Percentiles rank a stretch among this genome's conserved stretches.
phyloP scores from a whole-genome alignment of 352 stramenopile species.

The Globisporangium irregulare region DNA sequence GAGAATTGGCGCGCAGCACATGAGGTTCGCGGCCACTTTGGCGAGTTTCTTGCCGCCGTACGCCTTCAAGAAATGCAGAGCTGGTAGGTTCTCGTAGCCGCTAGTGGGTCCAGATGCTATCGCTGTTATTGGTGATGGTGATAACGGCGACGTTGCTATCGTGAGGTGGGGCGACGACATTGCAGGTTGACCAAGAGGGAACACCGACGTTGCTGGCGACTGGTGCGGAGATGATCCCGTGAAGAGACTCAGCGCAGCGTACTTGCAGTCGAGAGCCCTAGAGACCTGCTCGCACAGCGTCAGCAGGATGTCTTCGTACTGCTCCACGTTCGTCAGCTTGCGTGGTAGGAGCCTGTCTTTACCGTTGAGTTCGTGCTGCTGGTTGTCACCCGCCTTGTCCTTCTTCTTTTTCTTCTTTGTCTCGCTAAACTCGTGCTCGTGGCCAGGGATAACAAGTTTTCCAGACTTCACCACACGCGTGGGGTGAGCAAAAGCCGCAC shows the following conservation, averaged over 20 bases:
- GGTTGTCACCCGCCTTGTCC: slow-evolving; percentile 20
- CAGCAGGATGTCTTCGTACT: slow-evolving; percentile 54
- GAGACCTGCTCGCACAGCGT: slow-evolving; percentile 52
- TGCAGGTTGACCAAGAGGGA: not conserved
- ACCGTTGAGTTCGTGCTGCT: slow-evolving; percentile 22
- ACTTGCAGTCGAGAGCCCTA: slow-evolving; percentile 39
- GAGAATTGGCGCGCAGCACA: slow-evolving; percentile 69
- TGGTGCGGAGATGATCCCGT: slow-evolving; percentile 6
- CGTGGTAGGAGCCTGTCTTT: slow-evolving; percentile 24
- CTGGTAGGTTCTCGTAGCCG: slow-evolving; percentile 17
- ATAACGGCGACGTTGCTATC: slow-evolving; percentile 14
- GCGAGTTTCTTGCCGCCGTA: slow-evolving; percentile 44
- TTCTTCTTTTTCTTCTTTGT: not conserved
- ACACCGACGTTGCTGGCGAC: not conserved
- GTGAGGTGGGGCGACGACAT: not conserved
- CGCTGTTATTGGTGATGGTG: not conserved
- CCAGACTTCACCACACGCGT: slow-evolving; percentile 11
- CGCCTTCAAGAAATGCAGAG: slow-evolving; percentile 50
- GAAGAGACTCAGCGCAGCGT: slow-evolving; percentile 60
- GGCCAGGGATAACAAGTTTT: slow-evolving; percentile 6
- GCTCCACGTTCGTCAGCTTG: slow-evolving; percentile 27
- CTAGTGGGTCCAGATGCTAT: not conserved
- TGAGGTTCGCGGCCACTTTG: slow-evolving; percentile 52
- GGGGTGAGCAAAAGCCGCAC: not conserved
- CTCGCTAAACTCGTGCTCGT: not conserved